These are phyloP conservation scores for Pontederia paniculata DNA, from an alignment of 176 grass and related monocot species.

Conservation along the genomic window DNA sequence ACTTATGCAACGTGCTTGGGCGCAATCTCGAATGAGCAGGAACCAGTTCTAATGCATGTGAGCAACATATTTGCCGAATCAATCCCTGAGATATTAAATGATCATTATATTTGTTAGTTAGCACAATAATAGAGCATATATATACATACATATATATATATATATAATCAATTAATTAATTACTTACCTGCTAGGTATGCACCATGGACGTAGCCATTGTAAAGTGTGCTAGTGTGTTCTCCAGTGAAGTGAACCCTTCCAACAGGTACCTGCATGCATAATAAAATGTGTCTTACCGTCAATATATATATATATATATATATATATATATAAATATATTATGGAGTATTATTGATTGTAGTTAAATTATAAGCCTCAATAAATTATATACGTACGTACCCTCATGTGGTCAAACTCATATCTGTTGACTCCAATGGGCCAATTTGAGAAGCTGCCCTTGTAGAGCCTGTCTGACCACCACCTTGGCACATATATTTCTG, in stretches of 20 bases:
- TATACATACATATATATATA: background rate
- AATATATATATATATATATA: too few species aligned
- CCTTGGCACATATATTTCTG: too few species aligned
- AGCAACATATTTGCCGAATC: slow-evolving; percentile 12
- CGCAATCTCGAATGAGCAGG: background rate
- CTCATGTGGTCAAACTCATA: too few species aligned
- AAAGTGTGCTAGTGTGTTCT: slow-evolving; percentile 37
- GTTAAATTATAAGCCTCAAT: too few species aligned
- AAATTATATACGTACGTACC: too few species aligned
- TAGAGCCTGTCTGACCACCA: too few species aligned
- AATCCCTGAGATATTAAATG: slow-evolving; percentile 1
- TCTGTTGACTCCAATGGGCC: too few species aligned
- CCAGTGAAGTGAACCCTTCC: slow-evolving; percentile 48
- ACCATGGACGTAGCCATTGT: slow-evolving; percentile 51
- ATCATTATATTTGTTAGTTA: background rate
- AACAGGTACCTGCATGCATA: slow-evolving; percentile 25
- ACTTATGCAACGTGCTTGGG: too few species aligned
- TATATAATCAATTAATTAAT: background rate
- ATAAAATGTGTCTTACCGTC: background rate
- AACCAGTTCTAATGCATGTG: background rate
- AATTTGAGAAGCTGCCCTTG: too few species aligned
- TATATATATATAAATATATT: too few species aligned
- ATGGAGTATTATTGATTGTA: too few species aligned
- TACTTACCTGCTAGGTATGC: slow-evolving; percentile 30
- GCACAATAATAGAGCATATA: background rate